Base-by-base conservation (phyloP, 2,329 filamentous ascomycete genomes). In the Pseudogymnoascus sp. region DNA sequence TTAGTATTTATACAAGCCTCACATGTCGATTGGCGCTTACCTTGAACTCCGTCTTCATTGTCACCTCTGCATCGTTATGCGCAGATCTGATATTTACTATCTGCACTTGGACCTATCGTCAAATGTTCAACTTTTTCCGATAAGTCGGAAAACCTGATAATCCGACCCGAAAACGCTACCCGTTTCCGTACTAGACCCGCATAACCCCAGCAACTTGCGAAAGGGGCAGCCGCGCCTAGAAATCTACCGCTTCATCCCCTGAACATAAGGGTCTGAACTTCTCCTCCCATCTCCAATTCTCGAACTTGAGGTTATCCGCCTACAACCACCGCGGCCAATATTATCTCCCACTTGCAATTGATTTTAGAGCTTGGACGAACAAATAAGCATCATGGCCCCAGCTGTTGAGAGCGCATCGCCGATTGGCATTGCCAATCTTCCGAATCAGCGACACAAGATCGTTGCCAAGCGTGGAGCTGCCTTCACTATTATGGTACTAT, bases 1-100 rank as follows among this genome's bases (percentile, higher is more conserved):
- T 77, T 62, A 78, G 63, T 45, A 59, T 21, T 25, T 42, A 55
- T 39, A 8, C 18, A 18, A 42, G 3, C 1, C 15, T 48, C 40
- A 29, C 8, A 12, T 8, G 39, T 35, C 25, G 4, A 15, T 13
- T 2, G 2, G 5, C 25, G 12, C 75, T 66, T 77, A 95, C 93
- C 86, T 94, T 95, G 77, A 97, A 99, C 78, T 97, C 93, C 68
- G 92, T 97, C 89, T 97, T 99, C 94, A 99, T 99, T 74, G 76
- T 86, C 66, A 70, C 67, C 68, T 66, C 63, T 68, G 60, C 60
- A 66, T 64, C 61, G 62, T 62, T 67, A 69, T 72, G 59, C 64
- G 64, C 59, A 55, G 55, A 60, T 40, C 63, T 55, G 59, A 52
- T 33, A 42, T 33, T 60, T 60, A 25, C 36, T 60, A 42, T 35